Base-by-base conservation (phyloP, 2,329 filamentous ascomycete species). In the Chaetothyriales sp. region DNA sequence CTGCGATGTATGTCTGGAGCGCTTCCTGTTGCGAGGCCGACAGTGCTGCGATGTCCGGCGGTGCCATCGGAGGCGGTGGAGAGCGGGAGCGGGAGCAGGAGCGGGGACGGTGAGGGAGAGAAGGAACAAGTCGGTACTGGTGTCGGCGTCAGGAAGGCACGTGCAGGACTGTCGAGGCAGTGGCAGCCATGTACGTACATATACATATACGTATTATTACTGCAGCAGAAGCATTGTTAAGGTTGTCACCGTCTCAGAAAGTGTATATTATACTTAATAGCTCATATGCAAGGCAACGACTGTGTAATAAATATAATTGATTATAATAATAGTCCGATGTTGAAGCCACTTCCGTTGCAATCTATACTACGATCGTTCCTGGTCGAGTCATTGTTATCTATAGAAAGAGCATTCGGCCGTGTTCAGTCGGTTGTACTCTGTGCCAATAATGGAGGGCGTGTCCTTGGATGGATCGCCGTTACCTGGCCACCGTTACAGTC, bases 1-100 rank as follows among this genome's bases (percentile, higher is more conserved):
- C 84, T 48, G 84, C 78, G 15, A 82, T 86, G 67, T 88, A 95
- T 63, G 94, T 90, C 61, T 94, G 82, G 22, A 98, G 78, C 46
- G 86, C 84, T 48, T 83, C 78, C 66, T 87, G 87, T 71, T 96
- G 88, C 58, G 77, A 77, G 56, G 81, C 71, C 48, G 83, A 84
- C 63, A 95, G 81, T 67, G 81, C 76, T 61, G 75, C 75, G 61
- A 84, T 73, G 51, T 74, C 74, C 43, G 57, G 67, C 66, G 64
- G 76, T 72, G 63, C 64, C 70, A 73, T 73, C 50, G 52, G 8
- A 45, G 22, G 43, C 18, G n/a, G 19, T 10, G 43, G 22, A n/a
- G 32, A 5, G 10, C 10, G 15, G 10, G 32, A 10, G 12, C 4
- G 32, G 10, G 12, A 15, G 32, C 9, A 39, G 32, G 32, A 15